Evolutionary conservation across 805 yeast genomes (phyloP).

Genomic region (Tetrapisispora taiwanensis): DNA sequence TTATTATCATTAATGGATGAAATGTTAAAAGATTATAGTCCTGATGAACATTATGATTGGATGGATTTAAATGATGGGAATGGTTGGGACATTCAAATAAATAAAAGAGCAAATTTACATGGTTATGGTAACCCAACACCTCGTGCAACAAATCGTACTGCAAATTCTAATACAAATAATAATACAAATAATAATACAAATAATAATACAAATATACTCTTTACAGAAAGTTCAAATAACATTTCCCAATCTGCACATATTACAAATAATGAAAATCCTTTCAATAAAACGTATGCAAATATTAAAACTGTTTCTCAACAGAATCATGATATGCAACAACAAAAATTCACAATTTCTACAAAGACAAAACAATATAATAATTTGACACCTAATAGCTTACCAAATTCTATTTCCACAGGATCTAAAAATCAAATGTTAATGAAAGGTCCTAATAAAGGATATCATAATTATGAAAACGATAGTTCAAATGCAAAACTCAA

Average conservation of each 20-base stretch:
- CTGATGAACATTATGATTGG: slow-evolving; percentile 73
- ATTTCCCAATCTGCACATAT: background rate
- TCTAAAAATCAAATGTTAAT: background rate
- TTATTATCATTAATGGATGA: slow-evolving; percentile 51
- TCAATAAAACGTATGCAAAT: background rate
- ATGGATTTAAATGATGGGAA: slow-evolving; percentile 67
- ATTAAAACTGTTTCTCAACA: slow-evolving; percentile 1
- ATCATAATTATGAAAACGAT: background rate
- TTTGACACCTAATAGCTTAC: background rate
- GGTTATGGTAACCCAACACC: slow-evolving; percentile 66
- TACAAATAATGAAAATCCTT: background rate
- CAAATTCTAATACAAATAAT: background rate
- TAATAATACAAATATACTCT: background rate
- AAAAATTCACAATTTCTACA: slow-evolving; percentile 2
- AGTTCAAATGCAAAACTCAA: background rate
- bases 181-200: too few relatives aligned
- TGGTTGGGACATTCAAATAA: slow-evolving; percentile 71
- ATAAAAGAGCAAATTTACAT: slow-evolving; percentile 69
- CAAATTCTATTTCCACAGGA: background rate
- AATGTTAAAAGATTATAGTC: slow-evolving; percentile 46
- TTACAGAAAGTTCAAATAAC: slow-evolving; percentile 1
- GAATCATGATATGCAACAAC: slow-evolving; percentile 2
- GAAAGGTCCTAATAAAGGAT: background rate
- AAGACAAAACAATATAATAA: background rate
- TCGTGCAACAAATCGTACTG: slow-evolving; percentile 1